Evolutionary conservation across 2,329 filamentous ascomycete species (phyloP), one percentile per base, ranked within the genome.

Genomic region (Alternaria ethzedia): DNA sequence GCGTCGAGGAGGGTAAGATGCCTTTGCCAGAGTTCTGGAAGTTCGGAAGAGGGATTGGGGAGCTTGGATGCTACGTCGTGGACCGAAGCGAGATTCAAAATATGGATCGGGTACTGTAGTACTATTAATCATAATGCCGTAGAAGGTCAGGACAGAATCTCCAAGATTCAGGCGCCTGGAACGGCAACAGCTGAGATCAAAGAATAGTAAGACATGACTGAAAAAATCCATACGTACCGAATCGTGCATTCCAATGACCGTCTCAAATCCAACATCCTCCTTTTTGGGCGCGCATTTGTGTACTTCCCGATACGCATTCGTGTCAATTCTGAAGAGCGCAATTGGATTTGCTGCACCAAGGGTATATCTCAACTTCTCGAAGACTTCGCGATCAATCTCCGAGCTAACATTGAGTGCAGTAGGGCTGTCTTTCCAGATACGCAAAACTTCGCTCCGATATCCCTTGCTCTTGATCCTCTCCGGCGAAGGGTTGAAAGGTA

Each of bases 191-290:
- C n/a, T 20, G 20, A 21, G 43, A 45, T 12, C 23, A 28, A 32
- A 21, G 17, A 17, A 15, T 52, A 15, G 17, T 17, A 49, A 28
- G 49, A 52, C 23, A 23, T 25, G 13, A 20, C 30, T 52, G 41
- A 9, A 50, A 49, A 23, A 6, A 8, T 60, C 44, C 50, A 51
- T 13, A 64, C 55, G 15, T 82, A 91, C 89, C 47, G 88, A 88
- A 75, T 93, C 91, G 65, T 90, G 88, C 74, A 92, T 92, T 54
- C 88, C 88, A 12, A 90, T 85, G 6, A 87, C 82, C 1, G 89
- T 87, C 73, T 91, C 87, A 68, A 90, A 90, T 0, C 89, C 89
- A 0, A 88, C 82, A 4, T 85, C 83, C 8, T 85, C 84, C 66
- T 84, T 84, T 15, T 78, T 82, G 0, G 90, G 89, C 9, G 89